phyloP scores from a whole-genome alignment of 805 yeast species.

The Candida vaughaniae region DNA sequence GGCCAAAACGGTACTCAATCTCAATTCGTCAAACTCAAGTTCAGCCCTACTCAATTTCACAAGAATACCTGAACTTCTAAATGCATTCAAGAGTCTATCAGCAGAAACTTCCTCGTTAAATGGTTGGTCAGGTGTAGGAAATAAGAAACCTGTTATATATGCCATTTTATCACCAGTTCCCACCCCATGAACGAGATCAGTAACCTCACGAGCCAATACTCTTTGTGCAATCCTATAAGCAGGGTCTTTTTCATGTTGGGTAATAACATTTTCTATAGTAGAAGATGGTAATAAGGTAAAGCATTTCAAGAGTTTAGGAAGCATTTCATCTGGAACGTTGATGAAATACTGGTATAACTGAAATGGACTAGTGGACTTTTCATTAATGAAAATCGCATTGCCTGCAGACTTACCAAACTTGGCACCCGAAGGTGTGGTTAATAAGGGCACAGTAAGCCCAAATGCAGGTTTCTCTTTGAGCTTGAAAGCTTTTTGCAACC shows the following conservation, averaged over 20 bases:
- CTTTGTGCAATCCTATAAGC: slow-evolving; percentile 71
- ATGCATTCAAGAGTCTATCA: slow-evolving; percentile 52
- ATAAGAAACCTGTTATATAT: slow-evolving; percentile 64
- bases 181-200: slow-evolving; percentile 83
- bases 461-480: slow-evolving; percentile 34
- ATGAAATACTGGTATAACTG: slow-evolving; percentile 84
- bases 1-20: slow-evolving; percentile 54
- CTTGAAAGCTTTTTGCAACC: slow-evolving; percentile 39
- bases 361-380: slow-evolving; percentile 71
- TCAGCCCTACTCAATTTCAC: slow-evolving; percentile 32
- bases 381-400: slow-evolving; percentile 87
- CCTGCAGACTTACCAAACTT: slow-evolving; percentile 98
- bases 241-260: slow-evolving; percentile 56
- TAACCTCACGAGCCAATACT: slow-evolving; percentile 76
- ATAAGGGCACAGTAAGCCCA: slow-evolving; percentile 87
- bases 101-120: slow-evolving; percentile 46
- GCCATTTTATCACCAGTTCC: slow-evolving; percentile 72
- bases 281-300: slow-evolving; percentile 75
- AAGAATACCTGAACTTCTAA: slow-evolving; percentile 58
- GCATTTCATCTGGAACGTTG: slow-evolving; percentile 74
- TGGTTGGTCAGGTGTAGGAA: slow-evolving; percentile 54
- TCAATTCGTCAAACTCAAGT: slow-evolving; percentile 33
- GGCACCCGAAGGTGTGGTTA: slow-evolving; percentile 85
- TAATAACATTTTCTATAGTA: slow-evolving; percentile 50
- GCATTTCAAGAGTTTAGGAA: slow-evolving; percentile 63